These are phyloP conservation scores for Kuraishia capsulata DNA, from an alignment of 805 yeast genomes.

Conservation along the genomic window DNA sequence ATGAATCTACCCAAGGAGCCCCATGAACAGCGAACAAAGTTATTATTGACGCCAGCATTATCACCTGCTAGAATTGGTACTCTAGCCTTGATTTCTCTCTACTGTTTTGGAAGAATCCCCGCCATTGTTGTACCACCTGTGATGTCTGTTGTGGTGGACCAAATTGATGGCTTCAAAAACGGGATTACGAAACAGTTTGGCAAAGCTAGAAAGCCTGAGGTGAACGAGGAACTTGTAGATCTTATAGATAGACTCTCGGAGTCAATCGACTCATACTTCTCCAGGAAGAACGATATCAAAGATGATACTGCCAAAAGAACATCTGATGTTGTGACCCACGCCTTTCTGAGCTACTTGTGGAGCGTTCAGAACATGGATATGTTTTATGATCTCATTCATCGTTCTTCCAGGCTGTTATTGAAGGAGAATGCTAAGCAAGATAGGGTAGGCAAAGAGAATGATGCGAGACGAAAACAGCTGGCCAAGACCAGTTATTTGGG, in stretches of 20 bases:
- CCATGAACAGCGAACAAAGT: no score
- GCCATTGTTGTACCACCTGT: slow-evolving; percentile 26
- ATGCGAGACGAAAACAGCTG: neutral
- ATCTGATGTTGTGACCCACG: neutral
- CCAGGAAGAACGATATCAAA: neutral
- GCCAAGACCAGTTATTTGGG: slow-evolving; percentile 36
- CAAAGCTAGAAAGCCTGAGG: neutral
- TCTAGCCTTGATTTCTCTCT: slow-evolving; percentile 35
- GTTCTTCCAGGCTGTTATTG: slow-evolving; percentile 21
- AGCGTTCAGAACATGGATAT: slow-evolving; percentile 36
- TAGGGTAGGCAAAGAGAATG: slow-evolving; percentile 11
- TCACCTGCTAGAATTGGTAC: slow-evolving; percentile 50
- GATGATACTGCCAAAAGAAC: neutral
- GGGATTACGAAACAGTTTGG: neutral
- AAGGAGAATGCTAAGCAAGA: no score
- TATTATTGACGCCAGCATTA: slow-evolving; percentile 27
- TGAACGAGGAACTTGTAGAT: neutral
- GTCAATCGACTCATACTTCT: neutral
- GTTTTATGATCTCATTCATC: slow-evolving; percentile 28
- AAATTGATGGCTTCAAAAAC: neutral
- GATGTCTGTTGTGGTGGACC: slow-evolving; percentile 28
- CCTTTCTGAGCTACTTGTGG: slow-evolving; percentile 25
- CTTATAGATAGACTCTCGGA: neutral
- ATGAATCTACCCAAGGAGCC: no score
- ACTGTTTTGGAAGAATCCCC: slow-evolving; percentile 33